Evolutionary conservation across 805 yeast genomes (phyloP), one percentile per base, ranked within the genome.

Genomic region (Yamadazyma phyllophila): DNA sequence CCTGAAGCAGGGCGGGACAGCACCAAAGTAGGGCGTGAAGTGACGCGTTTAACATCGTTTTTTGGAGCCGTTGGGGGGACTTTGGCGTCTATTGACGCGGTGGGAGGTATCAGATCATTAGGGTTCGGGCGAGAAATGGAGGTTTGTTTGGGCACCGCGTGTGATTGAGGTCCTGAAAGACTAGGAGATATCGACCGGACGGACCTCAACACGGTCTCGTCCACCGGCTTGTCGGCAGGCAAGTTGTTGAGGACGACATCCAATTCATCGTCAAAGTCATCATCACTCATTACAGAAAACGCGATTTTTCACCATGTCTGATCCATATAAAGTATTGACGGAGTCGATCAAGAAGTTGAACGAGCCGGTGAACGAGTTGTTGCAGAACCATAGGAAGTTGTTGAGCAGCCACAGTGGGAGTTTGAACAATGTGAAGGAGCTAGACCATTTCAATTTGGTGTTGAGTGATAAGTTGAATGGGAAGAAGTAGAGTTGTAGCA

Each of bases 381-480:
- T 67, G 31, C 46, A 46, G 12, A 50, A 52, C 6, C 74, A 69
- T 46, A 63, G 65, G 32, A 58, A 57, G 39, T 55, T 69, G 26
- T 48, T 59, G 43, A 48, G 59, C 10, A 71, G 64, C 45, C 61
- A 64, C 38, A 44, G 61, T 24, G 45, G 46, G 16, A 53, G 59
- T 4, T 50, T 62, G 44, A 64, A 66, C 41, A 59, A 61, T 48
- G 41, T 62, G 20, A 49, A 56, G n/a, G 46, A 56, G 4, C 37
- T 66, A 39, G 49, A 49, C 20, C 14, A 9, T 10, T 49, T 52
- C 16, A 51, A 51, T 43, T 32, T 41, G 33, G 41, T 39, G 7
- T 24, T 44, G 36, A 30, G 41, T 26, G 39, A 36, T 11, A 36
- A 36, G 31, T 10, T 36, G n/a, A 36, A 36, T 11, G 13, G 31